Percentiles rank a stretch among this genome's conserved stretches.
Conservation (phyloP, 805 yeast genomes). For the Nematodospora valgi region DNA sequence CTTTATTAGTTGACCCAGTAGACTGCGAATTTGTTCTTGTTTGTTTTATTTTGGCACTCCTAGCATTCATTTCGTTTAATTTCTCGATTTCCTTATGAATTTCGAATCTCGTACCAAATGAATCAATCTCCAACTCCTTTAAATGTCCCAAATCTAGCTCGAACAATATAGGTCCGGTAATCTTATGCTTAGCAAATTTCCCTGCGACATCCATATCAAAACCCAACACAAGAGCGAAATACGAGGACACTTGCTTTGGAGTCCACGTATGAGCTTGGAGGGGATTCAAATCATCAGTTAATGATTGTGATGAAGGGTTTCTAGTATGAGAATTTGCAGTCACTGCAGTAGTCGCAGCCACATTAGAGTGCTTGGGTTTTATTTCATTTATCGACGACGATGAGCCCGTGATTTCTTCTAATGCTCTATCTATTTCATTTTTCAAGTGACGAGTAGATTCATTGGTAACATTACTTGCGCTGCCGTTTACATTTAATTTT, state of each 20-base stretch:
- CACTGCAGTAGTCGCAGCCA: background rate
- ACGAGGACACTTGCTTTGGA: slow-evolving; percentile 79
- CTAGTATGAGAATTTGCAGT: slow-evolving; percentile 8
- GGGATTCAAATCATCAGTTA: slow-evolving; percentile 41
- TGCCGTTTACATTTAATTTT: slow-evolving; percentile 1
- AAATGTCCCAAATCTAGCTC: slow-evolving; percentile 82
- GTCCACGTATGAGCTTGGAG: slow-evolving; percentile 64
- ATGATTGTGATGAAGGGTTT: slow-evolving; percentile 12
- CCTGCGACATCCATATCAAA: slow-evolving; percentile 74
- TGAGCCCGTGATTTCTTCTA: slow-evolving; percentile 51
- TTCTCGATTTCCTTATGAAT: slow-evolving; percentile 84
- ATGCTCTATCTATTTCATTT: slow-evolving; percentile 70
- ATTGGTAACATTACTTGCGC: background rate
- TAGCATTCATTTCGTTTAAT: slow-evolving; percentile 30
- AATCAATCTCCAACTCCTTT: slow-evolving; percentile 86
- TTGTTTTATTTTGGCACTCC: slow-evolving; percentile 9
- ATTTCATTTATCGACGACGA: background rate
- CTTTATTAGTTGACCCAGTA: slow-evolving; percentile 4
- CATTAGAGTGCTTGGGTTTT: background rate
- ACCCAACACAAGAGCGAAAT: slow-evolving; percentile 64
- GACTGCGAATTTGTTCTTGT: slow-evolving; percentile 25
- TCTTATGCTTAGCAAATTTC: slow-evolving; percentile 81
- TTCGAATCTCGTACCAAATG: slow-evolving; percentile 95
- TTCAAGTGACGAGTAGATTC: slow-evolving; percentile 19
- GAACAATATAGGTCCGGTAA: slow-evolving; percentile 79